Base-by-base conservation (phyloP, 176 grass and related monocot species). In the Neostapfia colusana region DNA sequence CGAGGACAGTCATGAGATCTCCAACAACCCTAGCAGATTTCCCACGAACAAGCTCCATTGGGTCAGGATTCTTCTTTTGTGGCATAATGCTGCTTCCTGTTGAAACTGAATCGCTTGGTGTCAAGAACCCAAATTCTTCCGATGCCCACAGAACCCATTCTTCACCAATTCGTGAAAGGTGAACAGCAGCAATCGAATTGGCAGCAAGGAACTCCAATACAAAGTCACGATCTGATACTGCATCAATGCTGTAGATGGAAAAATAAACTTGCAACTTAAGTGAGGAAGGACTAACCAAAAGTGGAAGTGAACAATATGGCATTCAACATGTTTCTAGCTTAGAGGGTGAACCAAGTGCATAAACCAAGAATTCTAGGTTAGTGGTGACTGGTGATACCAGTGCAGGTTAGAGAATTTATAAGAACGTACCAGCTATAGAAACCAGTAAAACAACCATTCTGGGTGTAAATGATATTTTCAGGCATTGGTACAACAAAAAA, bases 111-210 rank as follows among this genome's bases (percentile, higher is more conserved):
- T 98, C 95, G 63, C 89, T 94, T 27, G 95, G 84, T 38, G 78
- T 85, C 67, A 98, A 73, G 60, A 98, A 98, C 0, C 95, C 91
- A 24, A 98, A 98, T 61, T 98, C 95, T 71, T 98, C 95, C n/a
- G 95, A 98, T 57, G 95, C 89, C 95, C 95, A 98, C 11, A 98
- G 63, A 45, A 98, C 95, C 95, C 95, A 98, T 78, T 98, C 95
- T 79, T 98, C 95, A 67, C 91, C 95, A 50, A 98, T 93, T 69
- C 95, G 91, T 3, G 95, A 98, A 68, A 98, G 89, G 83, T 98
- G 95, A 73, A 98, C 77, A 54, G 95, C 91, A 15, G 67, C 56
- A 37, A 98, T 98, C 3, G 95, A 93, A 76, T 98, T 98, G 34
- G 91, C 90, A 61, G 95, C 82, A 25, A 98, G 73, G 83, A 98